These are phyloP conservation scores for Nothopassalora personata DNA, from an alignment of 2,329 filamentous ascomycete species.

Conservation along the genomic window DNA sequence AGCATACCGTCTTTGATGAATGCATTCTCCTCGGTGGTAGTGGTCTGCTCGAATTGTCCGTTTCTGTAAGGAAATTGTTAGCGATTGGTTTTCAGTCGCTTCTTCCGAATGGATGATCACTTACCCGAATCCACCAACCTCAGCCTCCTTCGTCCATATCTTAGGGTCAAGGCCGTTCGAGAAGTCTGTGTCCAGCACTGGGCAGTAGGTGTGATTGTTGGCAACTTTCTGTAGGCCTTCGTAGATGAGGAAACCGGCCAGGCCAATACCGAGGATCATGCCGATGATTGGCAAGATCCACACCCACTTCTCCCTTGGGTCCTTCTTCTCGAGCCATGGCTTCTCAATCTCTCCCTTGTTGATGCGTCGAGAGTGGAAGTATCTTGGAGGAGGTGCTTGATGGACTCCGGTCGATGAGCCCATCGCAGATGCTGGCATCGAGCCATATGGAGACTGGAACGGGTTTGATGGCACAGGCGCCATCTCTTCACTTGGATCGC, in stretches of 20 bases:
- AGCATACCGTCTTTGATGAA: slow-evolving; percentile 65
- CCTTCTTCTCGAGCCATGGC: slow-evolving; percentile 68
- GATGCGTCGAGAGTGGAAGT: slow-evolving; percentile 69
- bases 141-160: slow-evolving; percentile 69
- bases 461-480: slow-evolving; percentile 29
- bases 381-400: slow-evolving; percentile 35
- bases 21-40: slow-evolving; percentile 65
- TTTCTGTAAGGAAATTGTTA: slow-evolving; percentile 49
- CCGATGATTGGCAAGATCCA: slow-evolving; percentile 73
- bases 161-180: slow-evolving; percentile 49
- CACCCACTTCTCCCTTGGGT: slow-evolving; percentile 80
- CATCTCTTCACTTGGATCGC: slow-evolving; percentile 26
- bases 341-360: slow-evolving; percentile 68
- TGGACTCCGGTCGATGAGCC: slow-evolving; percentile 39
- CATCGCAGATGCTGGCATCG: slow-evolving; percentile 40
- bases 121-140: slow-evolving; percentile 71
- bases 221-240: slow-evolving; percentile 67
- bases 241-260: slow-evolving; percentile 69
- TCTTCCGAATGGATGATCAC: slow-evolving; percentile 25
- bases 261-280: slow-evolving; percentile 60
- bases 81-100: slow-evolving; percentile 1
- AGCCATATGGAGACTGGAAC: slow-evolving; percentile 39
- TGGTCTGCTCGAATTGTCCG: slow-evolving; percentile 76
- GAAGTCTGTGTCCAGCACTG: slow-evolving; percentile 63
- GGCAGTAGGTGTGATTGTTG: slow-evolving; percentile 64